phyloP scores from a whole-genome alignment of 2,329 filamentous ascomycete genomes.

The Trichoderma atrobrunneum region DNA sequence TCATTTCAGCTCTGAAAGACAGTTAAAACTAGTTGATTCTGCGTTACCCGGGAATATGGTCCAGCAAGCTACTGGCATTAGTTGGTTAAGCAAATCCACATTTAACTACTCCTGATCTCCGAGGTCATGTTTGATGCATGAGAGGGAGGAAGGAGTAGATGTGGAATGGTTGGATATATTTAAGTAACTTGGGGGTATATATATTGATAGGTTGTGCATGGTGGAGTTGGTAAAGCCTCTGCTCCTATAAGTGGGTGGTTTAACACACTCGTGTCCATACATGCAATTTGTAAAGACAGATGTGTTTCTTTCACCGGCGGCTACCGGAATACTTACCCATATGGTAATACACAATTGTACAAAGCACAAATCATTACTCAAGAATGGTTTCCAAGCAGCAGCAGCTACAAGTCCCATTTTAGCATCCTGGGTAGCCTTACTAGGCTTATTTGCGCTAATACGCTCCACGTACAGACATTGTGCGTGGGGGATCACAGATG shows the following conservation, averaged over 20 bases:
- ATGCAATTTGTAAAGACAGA: not conserved
- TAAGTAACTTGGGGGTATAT: not conserved
- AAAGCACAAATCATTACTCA: too few species aligned
- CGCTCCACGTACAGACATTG: not conserved
- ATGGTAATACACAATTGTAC: too few species aligned
- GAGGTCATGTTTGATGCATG: not conserved
- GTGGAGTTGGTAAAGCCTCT: not conserved
- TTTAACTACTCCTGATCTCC: not conserved
- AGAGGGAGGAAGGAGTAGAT: not conserved
- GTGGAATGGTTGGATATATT: not conserved
- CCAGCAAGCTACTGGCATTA: not conserved
- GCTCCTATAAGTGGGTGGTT: not conserved
- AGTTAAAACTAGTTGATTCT: not conserved
- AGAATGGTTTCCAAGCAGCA: too few species aligned
- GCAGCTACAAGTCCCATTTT: too few species aligned
- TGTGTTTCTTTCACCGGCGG: not conserved
- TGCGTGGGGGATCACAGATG: not conserved
- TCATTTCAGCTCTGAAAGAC: not conserved
- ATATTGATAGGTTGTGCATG: not conserved
- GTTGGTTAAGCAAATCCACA: not conserved
- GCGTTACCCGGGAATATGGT: not conserved
- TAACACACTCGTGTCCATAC: not conserved
- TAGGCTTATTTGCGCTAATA: not conserved
- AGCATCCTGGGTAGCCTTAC: too few species aligned
- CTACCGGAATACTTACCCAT: too few species aligned